Percentiles rank a stretch among this genome's conserved stretches.
Evolutionary conservation across 371 early-diverging fungal species (phyloP).

Genomic region (Mortierella sp.): DNA sequence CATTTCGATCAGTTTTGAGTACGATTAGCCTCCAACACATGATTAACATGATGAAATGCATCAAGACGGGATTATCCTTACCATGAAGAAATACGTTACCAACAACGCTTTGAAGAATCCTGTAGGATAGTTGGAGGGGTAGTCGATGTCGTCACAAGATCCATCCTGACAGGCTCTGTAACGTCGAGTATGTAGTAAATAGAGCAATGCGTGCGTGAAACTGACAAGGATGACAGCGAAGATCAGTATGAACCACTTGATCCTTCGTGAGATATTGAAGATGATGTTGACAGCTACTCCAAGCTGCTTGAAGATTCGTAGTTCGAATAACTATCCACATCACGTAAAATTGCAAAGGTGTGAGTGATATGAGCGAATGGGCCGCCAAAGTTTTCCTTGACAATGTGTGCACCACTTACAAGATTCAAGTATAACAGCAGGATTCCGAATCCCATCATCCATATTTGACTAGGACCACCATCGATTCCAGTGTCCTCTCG

Average conservation of each 20-base stretch:
- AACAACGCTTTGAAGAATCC: too few species aligned
- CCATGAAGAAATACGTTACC: too few species aligned
- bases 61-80: too few species aligned
- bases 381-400: not conserved
- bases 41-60: too few species aligned
- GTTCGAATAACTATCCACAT: conserved; percentile 34
- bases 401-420: conserved; percentile 6
- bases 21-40: too few species aligned
- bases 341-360: not conserved
- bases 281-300: conserved; percentile 52
- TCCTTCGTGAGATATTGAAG: conserved; percentile 35
- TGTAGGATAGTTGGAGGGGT: conserved; percentile 29
- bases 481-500: not conserved
- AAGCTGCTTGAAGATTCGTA: conserved; percentile 38
- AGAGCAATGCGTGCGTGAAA: conserved; percentile 48
- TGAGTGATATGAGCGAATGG: not conserved
- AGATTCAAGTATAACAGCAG: conserved; percentile 36
- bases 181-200: conserved; percentile 30
- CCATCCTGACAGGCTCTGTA: not conserved
- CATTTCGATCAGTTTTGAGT: too few species aligned
- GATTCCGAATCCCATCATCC: conserved; percentile 41
- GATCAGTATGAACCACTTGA: conserved; percentile 39
- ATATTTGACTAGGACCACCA: conserved; percentile 31
- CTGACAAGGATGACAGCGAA: conserved; percentile 35
- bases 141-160: not conserved